Evolutionary conservation across 176 grass and related monocot genomes (phyloP), one percentile per base, ranked within the genome.

Genomic region (Elymus sibiricus): DNA sequence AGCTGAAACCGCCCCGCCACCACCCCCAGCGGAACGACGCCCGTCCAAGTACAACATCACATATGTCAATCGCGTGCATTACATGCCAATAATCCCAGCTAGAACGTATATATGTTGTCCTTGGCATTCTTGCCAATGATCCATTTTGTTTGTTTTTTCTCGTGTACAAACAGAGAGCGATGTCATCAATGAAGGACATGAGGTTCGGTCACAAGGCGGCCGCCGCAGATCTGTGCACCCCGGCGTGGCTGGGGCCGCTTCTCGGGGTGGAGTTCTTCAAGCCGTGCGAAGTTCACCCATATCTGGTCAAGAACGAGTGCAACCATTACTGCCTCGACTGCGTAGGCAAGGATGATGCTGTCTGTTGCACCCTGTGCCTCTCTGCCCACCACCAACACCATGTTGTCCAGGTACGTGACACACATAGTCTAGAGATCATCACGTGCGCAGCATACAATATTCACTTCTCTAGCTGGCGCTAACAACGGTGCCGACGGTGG

Each of bases 241-340:
- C 83, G 22, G 22, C 34, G 24, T 85, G 83, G 88, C 37, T 89
- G 22, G 14, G 1, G 0, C 28, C 21, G 14, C 37, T 85, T 16
- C 61, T 89, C 0, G 11, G 0, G 7, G 53, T 77, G 0, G 27
- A 0, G 5, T 89, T 85, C 78, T 89, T 89, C 26, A 16, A 60
- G 11, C 10, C 37, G 16, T 85, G 88, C 49, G 22, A 62, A 0
- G 2, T 25, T 0, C 77, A 89, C 77, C 7, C 31, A 10, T 31
- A 56, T 5, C 16, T 43, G 35, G 16, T 38, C 10, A 72, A 12
- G 35, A 73, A 28, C 24, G 81, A 83, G 68, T 27, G 67, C 51
- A 83, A 73, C 35, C 16, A 73, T 51, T 73, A 43, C 68, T 83
- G 81, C 81, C 15, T 73, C 34, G 24, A 58, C 81, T 83, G 51